Percentiles rank a stretch among this genome's conserved stretches.
These are phyloP conservation scores for Geotrichum candidum DNA, from an alignment of 1,139 yeast species.

Conservation along the genomic window DNA sequence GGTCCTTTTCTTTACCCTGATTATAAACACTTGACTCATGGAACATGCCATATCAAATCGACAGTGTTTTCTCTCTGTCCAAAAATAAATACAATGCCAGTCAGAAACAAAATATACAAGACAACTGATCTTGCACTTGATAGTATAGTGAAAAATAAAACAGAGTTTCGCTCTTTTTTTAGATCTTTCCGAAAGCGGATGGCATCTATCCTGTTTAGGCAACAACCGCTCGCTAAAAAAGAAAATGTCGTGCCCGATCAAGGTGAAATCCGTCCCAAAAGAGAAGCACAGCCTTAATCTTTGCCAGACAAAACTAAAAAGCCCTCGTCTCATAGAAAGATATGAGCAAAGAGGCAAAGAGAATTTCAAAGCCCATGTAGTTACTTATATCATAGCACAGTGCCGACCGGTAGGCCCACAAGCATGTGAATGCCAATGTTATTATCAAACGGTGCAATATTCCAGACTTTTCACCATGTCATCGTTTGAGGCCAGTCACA, in stretches of 20 bases:
- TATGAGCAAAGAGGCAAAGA: neutral
- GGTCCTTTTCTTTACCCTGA: neutral
- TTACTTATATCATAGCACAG: neutral
- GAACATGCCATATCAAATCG: neutral
- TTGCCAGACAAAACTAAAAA: neutral
- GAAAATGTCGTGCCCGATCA: neutral
- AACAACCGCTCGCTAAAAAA: neutral
- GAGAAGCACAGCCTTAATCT: neutral
- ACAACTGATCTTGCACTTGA: neutral
- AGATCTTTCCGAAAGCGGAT: neutral
- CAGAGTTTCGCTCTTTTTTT: neutral
- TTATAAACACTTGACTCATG: neutral
- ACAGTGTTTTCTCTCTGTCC: neutral
- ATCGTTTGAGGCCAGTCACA: neutral
- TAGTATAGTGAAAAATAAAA: neutral
- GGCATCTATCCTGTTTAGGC: neutral
- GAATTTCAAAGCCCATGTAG: neutral
- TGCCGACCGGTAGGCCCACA: neutral
- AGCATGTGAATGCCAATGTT: neutral
- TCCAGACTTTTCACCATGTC: neutral
- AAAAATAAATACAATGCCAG: too few species aligned
- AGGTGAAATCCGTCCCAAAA: neutral
- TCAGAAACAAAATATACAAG: too few species aligned
- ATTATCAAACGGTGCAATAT: neutral
- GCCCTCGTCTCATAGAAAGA: neutral